phyloP scores from a whole-genome alignment of 2,329 filamentous ascomycete genomes.

The Tolypocladium inflatum region DNA sequence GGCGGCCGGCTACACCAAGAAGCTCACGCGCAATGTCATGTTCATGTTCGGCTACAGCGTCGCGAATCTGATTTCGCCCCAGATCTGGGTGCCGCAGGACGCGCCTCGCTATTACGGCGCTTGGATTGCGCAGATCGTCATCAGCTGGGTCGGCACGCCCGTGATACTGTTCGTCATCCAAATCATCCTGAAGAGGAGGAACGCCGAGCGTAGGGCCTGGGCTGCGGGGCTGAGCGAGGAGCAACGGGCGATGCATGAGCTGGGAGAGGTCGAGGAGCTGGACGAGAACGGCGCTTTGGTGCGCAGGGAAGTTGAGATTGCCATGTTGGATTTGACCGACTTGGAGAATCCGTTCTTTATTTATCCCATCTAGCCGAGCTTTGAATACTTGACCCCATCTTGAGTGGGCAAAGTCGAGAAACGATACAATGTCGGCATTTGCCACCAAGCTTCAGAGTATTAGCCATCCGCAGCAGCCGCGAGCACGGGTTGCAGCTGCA shows the following conservation, averaged over 20 bases:
- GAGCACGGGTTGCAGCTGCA: too few species aligned
- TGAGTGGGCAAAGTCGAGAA: too few species aligned
- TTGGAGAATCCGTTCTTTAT: slow-evolving; percentile 28
- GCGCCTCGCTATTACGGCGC: slow-evolving; percentile 16
- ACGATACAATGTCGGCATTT: too few species aligned
- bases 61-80: slow-evolving; percentile 25
- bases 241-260: neutral
- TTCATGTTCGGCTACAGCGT: slow-evolving; percentile 27
- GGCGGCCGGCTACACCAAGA: slow-evolving; percentile 31
- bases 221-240: neutral
- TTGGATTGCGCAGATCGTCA: neutral
- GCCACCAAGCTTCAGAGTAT: too few species aligned
- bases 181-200: neutral
- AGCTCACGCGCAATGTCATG: slow-evolving; percentile 29
- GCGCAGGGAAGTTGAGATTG: slow-evolving; percentile 21
- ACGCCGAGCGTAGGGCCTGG: neutral
- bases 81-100: slow-evolving; percentile 22
- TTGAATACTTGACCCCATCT: too few species aligned
- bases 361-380: slow-evolving; percentile 10
- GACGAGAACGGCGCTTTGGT: slow-evolving; percentile 19
- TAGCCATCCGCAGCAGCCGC: too few species aligned
- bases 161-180: neutral
- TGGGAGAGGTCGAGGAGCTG: neutral
- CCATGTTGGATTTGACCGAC: slow-evolving; percentile 27
- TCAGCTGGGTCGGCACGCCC: neutral